Conservation (phyloP, 2,329 filamentous ascomycete genomes). For the Apiospora pterosperma region DNA sequence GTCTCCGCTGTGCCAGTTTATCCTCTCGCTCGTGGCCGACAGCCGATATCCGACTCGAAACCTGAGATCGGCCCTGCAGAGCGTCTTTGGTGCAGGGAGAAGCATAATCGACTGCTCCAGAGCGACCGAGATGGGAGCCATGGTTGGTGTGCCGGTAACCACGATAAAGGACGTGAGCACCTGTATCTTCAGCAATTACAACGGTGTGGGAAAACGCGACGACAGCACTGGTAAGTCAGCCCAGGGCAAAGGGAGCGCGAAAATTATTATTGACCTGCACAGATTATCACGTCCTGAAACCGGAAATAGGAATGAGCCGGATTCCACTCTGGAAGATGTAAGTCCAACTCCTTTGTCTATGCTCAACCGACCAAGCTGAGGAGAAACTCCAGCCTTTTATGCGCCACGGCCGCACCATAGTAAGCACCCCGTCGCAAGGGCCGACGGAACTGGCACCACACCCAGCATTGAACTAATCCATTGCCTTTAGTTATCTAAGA, state of each 20-base stretch:
- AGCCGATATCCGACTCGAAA: not conserved
- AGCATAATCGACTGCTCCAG: slow-evolving; percentile 12
- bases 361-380: too few species aligned
- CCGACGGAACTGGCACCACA: too few species aligned
- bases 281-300: slow-evolving; percentile 5
- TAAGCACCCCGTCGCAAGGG: too few species aligned
- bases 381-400: too few species aligned
- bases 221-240: too few species aligned
- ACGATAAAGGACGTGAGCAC: slow-evolving; percentile 16
- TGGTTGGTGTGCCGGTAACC: slow-evolving; percentile 17
- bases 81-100: slow-evolving; percentile 10
- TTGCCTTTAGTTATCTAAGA: too few species aligned
- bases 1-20: too few species aligned
- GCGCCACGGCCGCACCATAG: slow-evolving; percentile 6
- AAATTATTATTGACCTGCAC: not conserved
- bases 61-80: slow-evolving; percentile 13
- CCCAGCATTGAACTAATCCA: too few species aligned
- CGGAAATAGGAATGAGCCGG: not conserved
- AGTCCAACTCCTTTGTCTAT: too few species aligned
- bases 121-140: slow-evolving; percentile 13
- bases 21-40: too few species aligned
- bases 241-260: not conserved
- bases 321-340: slow-evolving; percentile 5
- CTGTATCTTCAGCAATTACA: slow-evolving; percentile 21
- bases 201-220: slow-evolving; percentile 10